Evolutionary conservation across 257 asterid genomes (phyloP).

Genomic region (Thymus quinquecostatus): DNA sequence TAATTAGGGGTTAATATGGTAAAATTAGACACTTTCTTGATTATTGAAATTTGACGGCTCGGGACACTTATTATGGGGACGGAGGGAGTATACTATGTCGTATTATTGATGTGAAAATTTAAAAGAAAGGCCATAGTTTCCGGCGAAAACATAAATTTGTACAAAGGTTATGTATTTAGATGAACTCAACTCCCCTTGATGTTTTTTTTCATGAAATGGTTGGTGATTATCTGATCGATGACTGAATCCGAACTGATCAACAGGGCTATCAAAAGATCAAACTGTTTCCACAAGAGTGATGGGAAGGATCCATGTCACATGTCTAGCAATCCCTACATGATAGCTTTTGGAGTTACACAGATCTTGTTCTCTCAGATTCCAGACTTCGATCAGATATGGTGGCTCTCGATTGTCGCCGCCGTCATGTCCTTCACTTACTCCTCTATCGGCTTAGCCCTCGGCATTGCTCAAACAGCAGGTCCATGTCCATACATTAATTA

Average conservation of each 20-base stretch:
- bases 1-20: too few relatives aligned
- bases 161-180: too few relatives aligned
- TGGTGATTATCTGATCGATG: too few relatives aligned
- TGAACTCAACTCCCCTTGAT: too few relatives aligned
- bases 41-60: too few relatives aligned
- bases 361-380: constrained; percentile 62
- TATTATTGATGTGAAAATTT: too few relatives aligned
- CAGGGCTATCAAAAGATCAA: constrained; percentile 60
- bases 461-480: constrained; percentile 51
- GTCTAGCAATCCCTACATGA: constrained; percentile 65
- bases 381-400: constrained; percentile 55
- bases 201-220: too few relatives aligned
- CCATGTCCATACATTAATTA: not conserved
- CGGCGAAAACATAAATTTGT: too few relatives aligned
- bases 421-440: constrained; percentile 61
- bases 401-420: constrained; percentile 60
- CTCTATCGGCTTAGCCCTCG: constrained; percentile 56
- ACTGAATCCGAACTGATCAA: not conserved
- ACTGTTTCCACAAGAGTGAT: constrained; percentile 53
- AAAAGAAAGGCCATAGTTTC: too few relatives aligned
- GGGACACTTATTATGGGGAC: too few relatives aligned
- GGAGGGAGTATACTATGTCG: too few relatives aligned
- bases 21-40: too few relatives aligned
- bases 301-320: constrained; percentile 55
- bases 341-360: constrained; percentile 52